Percentiles rank a stretch among this genome's conserved stretches.
Evolutionary conservation across 257 asterid species (phyloP).

Genomic region (Nicotiana tabacum): DNA sequence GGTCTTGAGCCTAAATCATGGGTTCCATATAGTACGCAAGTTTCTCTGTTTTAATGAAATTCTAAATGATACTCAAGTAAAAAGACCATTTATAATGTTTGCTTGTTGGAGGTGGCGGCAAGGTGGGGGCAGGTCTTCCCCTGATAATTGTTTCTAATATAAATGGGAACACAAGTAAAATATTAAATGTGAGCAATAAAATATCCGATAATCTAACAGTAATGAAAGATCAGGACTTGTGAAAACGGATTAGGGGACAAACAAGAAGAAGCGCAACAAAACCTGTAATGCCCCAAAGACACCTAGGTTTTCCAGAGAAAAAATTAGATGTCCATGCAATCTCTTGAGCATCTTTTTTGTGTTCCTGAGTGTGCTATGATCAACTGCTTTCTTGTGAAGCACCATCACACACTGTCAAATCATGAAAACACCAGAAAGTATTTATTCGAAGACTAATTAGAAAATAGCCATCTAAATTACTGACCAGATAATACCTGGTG

Average conservation of each 20-base stretch:
- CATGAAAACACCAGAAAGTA: conserved; percentile 13
- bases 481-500: conserved; percentile 54
- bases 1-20: background rate
- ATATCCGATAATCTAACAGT: background rate
- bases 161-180: background rate
- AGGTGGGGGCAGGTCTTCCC: background rate
- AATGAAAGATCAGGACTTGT: background rate
- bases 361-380: conserved; percentile 46
- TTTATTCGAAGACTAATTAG: conserved; percentile 9
- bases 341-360: conserved; percentile 53
- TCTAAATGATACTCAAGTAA: background rate
- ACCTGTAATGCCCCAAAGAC: conserved; percentile 93
- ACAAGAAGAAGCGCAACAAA: conserved; percentile 3
- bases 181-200: background rate
- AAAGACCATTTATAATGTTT: background rate
- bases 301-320: conserved; percentile 82
- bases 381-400: conserved; percentile 37
- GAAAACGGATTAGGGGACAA: background rate
- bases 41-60: too few relatives aligned
- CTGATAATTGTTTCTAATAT: background rate
- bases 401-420: conserved; percentile 50
- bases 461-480: conserved; percentile 6
- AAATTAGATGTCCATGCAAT: conserved; percentile 60
- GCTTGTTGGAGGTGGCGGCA: background rate
- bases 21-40: too few relatives aligned